Evolutionary conservation across 306 rosid species (phyloP).

Genomic region (Rosa rugosa): DNA sequence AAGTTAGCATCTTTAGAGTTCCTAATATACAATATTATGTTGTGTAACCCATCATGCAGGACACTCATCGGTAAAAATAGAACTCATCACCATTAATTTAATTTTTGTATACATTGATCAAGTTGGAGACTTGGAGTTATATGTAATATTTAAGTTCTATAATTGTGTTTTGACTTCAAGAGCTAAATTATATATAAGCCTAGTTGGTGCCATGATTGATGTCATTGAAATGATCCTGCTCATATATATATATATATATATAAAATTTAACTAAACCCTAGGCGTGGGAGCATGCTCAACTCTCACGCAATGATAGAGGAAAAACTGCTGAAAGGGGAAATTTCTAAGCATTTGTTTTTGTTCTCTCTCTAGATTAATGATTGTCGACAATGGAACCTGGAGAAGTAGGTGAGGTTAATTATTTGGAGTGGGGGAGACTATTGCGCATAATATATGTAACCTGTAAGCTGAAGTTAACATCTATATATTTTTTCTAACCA

Average conservation of each 20-base stretch:
- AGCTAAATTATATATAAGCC: background rate
- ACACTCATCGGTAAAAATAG: background rate
- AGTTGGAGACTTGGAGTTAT: background rate
- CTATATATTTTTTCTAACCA: no score
- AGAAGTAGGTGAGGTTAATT: background rate
- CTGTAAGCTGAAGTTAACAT: background rate
- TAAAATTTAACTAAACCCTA: background rate
- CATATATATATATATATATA: no score
- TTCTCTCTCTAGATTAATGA: background rate
- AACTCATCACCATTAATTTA: background rate
- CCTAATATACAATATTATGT: background rate
- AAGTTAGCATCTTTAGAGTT: background rate
- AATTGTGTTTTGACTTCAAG: conserved; percentile 15
- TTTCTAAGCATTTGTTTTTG: background rate
- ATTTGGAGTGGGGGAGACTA: background rate
- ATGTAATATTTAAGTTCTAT: conserved; percentile 17
- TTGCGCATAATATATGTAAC: background rate
- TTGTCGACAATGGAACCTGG: conserved; percentile 6
- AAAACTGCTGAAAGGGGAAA: conserved; percentile 8
- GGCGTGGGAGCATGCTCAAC: conserved; percentile 12
- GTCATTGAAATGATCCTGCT: background rate
- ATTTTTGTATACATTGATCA: background rate
- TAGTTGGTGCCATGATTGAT: conserved; percentile 23
- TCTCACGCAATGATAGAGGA: conserved; percentile 15
- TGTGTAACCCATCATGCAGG: background rate